Evolutionary conservation across 208 protist species (phyloP).

Genomic region (Acanthamoeba lenticulata): DNA sequence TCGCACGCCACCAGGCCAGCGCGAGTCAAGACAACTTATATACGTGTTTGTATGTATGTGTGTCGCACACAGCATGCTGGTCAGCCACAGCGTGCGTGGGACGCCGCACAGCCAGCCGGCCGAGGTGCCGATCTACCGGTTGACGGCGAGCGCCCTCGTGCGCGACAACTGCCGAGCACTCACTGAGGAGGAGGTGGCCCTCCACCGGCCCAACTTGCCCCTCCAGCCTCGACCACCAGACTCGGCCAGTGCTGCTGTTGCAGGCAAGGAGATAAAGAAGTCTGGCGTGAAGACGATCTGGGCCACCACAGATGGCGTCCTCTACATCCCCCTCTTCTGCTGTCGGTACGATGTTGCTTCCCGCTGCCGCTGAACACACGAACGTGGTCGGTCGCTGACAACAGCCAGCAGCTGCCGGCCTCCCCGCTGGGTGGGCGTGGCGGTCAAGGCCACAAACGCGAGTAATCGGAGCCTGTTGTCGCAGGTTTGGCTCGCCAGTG

Average conservation of each 20-base stretch:
- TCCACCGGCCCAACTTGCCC: background rate
- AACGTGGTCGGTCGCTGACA: background rate
- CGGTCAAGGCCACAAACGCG: background rate
- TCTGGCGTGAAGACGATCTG: background rate
- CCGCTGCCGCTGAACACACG: background rate
- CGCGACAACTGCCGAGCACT: slow-evolving; percentile 34
- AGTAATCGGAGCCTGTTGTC: background rate
- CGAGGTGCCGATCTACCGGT: background rate
- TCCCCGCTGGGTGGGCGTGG: slow-evolving; percentile 50
- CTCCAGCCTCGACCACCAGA: background rate
- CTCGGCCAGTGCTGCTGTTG: background rate
- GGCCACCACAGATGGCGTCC: background rate
- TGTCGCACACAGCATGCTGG: background rate
- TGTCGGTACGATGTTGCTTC: background rate
- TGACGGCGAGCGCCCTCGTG: background rate
- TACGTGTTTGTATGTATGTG: too few species aligned
- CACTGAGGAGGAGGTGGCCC: slow-evolving; percentile 10
- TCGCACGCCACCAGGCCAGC: too few species aligned
- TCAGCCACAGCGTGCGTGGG: background rate
- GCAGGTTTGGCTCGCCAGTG: slow-evolving; percentile 37
- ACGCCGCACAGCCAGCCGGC: background rate
- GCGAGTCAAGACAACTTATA: too few species aligned
- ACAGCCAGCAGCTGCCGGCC: background rate
- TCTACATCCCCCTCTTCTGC: slow-evolving; percentile 48
- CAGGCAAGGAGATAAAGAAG: background rate